These are phyloP conservation scores for Monosporascus sp. DNA, from an alignment of 2,329 filamentous ascomycete genomes.

Conservation along the genomic window DNA sequence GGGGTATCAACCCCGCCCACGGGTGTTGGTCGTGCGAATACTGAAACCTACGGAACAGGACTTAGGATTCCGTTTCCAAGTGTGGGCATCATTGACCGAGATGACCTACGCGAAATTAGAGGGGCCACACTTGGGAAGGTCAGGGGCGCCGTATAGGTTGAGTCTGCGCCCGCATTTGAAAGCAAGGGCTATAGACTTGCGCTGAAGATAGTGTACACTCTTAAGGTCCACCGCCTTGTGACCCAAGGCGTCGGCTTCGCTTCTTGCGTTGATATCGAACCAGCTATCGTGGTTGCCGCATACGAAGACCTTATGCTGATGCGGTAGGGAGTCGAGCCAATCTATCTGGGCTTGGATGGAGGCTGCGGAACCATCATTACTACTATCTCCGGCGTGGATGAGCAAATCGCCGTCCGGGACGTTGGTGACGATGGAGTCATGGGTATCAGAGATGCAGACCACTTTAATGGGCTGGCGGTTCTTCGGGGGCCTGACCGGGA, in stretches of 20 bases:
- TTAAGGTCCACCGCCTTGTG: slow-evolving; percentile 58
- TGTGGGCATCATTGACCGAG: slow-evolving; percentile 1
- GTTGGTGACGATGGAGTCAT: slow-evolving; percentile 54
- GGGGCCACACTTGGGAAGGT: slow-evolving; percentile 73
- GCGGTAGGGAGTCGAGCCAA: slow-evolving; percentile 72
- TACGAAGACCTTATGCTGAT: slow-evolving; percentile 76
- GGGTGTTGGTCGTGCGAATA: slow-evolving; percentile 62
- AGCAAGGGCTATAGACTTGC: slow-evolving; percentile 57
- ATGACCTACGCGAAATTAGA: slow-evolving; percentile 54
- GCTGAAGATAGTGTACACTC: slow-evolving; percentile 70
- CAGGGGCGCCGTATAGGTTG: slow-evolving; percentile 74
- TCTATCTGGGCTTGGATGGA: slow-evolving; percentile 80
- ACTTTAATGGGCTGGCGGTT: slow-evolving; percentile 60
- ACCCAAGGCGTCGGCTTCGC: slow-evolving; percentile 48
- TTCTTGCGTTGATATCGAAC: slow-evolving; percentile 65
- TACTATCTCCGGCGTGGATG: slow-evolving; percentile 85
- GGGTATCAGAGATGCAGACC: slow-evolving; percentile 89
- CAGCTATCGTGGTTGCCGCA: slow-evolving; percentile 87
- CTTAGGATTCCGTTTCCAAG: slow-evolving; percentile 1
- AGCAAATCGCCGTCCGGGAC: slow-evolving; percentile 78
- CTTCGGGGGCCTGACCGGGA: slow-evolving; percentile 54
- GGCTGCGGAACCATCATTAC: slow-evolving; percentile 62
- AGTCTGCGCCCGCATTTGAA: slow-evolving; percentile 57
- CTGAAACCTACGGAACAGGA: slow-evolving; percentile 53
- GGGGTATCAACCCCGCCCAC: slow-evolving; percentile 68